Evolutionary conservation across 2,329 filamentous ascomycete genomes (phyloP), one percentile per base, ranked within the genome.

Genomic region (Salinomyces thailandicus): DNA sequence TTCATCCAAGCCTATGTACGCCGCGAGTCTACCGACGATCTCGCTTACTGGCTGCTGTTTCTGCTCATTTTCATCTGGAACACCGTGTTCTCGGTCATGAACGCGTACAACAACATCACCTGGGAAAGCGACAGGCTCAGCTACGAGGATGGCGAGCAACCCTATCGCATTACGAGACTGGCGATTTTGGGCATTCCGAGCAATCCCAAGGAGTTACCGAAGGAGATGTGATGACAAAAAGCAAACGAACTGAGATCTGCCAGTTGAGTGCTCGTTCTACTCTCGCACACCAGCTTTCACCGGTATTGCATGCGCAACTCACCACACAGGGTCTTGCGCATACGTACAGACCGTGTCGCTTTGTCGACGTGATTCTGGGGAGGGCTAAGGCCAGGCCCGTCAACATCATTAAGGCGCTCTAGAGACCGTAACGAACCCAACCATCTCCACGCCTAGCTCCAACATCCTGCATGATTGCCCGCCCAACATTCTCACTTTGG

Each of bases 31-130:
- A 39, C 46, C 28, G 22, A 52, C 13, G 52, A 55, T 36, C 39
- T 51, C 13, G 43, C 52, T 1, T 55, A 54, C 41, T 58, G 55
- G 55, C 48, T 58, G n/a, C 30, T 58, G 15, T 58, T 54, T 40
- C 35, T 58, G 26, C 43, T 57, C 11, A 45, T 53, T 32, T 58
- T 57, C 51, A 58, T 58, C 43, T 50, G 54, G 41, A 54, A 57
- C 31, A 54, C 46, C 4, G 54, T 57, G 22, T 48, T 47, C 28
- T 51, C 42, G 30, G 54, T 58, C 35, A 57, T 58, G 53, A 58
- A 58, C 41, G 55, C 54, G 1, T 58, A 58, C 46, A 58, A 58
- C 45, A 58, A 57, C 40, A 56, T 58, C 39, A 53, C 51, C 13
- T 56, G 53, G 52, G 52, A 54, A 33, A 42, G 35, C 20, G 52